phyloP scores from a whole-genome alignment of 495 filamentous ascomycete genomes.

The Penicillium pancosmium region DNA sequence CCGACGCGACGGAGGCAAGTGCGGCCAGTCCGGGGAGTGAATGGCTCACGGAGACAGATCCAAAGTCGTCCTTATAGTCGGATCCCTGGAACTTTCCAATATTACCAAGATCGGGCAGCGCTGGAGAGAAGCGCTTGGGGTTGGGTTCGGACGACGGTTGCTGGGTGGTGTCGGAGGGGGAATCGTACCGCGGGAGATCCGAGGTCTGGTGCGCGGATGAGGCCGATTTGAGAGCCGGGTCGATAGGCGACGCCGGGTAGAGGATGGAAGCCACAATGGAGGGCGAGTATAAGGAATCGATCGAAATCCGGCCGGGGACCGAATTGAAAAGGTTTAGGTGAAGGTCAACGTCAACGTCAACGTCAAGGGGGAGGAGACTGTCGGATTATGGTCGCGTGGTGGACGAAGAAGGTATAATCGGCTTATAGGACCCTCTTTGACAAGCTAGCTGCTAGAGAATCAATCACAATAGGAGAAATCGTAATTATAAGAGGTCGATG shows the following conservation, averaged over 20 bases:
- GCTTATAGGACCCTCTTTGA: not conserved
- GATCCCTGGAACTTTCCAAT: conserved; percentile 24
- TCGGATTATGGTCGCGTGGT: conserved; percentile 1
- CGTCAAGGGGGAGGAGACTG: conserved; percentile 17
- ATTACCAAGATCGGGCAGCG: conserved; percentile 25
- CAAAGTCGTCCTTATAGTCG: conserved; percentile 21
- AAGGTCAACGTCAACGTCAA: conserved; percentile 3
- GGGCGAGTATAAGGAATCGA: conserved; percentile 34
- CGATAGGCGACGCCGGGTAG: conserved; percentile 61
- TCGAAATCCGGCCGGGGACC: conserved; percentile 45
- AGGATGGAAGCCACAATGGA: conserved; percentile 55
- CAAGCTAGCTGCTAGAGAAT: not conserved
- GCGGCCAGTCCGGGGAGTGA: conserved; percentile 49
- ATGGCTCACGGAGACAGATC: conserved; percentile 26
- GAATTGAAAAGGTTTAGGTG: conserved; percentile 29
- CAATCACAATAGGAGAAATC: not conserved
- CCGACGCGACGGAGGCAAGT: conserved; percentile 63
- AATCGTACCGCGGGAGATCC: conserved; percentile 39
- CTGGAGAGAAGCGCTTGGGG: conserved; percentile 21
- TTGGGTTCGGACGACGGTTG: conserved; percentile 23
- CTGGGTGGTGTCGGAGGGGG: conserved; percentile 21
- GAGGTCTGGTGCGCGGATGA: conserved; percentile 46
- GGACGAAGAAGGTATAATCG: not conserved
- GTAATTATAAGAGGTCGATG: conserved; percentile 3
- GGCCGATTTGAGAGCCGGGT: conserved; percentile 51